Evolutionary conservation across 2,329 filamentous ascomycete species (phyloP).

Genomic region (Ophiosphaerella herpotricha): DNA sequence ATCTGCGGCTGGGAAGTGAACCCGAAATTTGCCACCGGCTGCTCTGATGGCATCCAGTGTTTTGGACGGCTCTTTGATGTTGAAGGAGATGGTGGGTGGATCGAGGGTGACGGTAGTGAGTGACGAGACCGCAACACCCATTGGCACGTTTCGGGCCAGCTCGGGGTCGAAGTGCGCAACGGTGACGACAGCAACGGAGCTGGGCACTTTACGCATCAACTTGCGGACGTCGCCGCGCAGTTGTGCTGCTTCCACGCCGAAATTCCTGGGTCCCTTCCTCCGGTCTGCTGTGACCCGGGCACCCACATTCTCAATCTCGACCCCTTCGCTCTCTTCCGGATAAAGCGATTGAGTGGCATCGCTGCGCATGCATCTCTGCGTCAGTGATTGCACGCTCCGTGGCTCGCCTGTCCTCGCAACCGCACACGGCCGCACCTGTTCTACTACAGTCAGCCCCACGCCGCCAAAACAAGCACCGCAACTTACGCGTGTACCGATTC

Average conservation of each 20-base stretch:
- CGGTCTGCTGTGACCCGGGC: no score
- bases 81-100: constrained; percentile 66
- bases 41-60: constrained; percentile 60
- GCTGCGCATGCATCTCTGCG: constrained; percentile 5
- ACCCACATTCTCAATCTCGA: not conserved
- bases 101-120: constrained; percentile 63
- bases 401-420: not conserved
- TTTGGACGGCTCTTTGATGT: constrained; percentile 61
- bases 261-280: no score
- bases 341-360: constrained; percentile 15
- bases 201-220: constrained; percentile 61
- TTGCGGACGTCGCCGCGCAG: constrained; percentile 22
- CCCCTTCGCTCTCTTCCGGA: constrained; percentile 5
- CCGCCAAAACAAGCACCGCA: not conserved
- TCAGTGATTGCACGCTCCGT: not conserved
- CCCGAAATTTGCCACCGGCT: constrained; percentile 49
- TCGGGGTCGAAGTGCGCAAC: constrained; percentile 5
- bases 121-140: constrained; percentile 63
- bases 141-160: constrained; percentile 18
- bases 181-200: constrained; percentile 55
- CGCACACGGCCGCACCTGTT: constrained; percentile 10
- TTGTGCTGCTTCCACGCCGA: constrained; percentile 1
- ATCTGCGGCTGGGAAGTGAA: constrained; percentile 54
- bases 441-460: constrained; percentile 11
- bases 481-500: constrained; percentile 39